Conservation (phyloP, 208 protist genomes). For the Sergeia podlipaevii region DNA sequence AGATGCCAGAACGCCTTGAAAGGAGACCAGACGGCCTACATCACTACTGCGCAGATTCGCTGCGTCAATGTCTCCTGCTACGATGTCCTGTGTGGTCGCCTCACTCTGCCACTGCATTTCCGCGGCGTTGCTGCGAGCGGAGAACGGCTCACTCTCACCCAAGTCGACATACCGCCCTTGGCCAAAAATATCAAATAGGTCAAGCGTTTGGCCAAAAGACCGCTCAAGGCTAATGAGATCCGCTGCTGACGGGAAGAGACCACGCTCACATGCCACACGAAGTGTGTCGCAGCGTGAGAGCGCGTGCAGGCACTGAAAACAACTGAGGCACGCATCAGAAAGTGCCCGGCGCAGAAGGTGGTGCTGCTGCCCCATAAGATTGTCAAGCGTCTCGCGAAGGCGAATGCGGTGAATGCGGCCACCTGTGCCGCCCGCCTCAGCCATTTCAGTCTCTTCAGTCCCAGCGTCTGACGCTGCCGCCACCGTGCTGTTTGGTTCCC, state of each 20-base stretch:
- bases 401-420: slow-evolving; percentile 84
- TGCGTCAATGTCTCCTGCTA: slow-evolving; percentile 6
- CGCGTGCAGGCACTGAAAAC: slow-evolving; percentile 46
- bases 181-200: slow-evolving; percentile 72
- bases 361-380: slow-evolving; percentile 40
- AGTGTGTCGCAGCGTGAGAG: slow-evolving; percentile 40
- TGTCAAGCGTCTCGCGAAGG: slow-evolving; percentile 39
- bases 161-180: slow-evolving; percentile 30
- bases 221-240: slow-evolving; percentile 81
- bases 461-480: not conserved
- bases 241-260: slow-evolving; percentile 66
- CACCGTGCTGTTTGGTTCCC: not conserved
- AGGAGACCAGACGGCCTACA: slow-evolving; percentile 53
- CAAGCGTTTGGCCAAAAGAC: slow-evolving; percentile 77
- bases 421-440: slow-evolving; percentile 71
- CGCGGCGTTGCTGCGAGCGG: not conserved
- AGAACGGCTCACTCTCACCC: not conserved
- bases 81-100: not conserved
- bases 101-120: not conserved
- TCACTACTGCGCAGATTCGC: slow-evolving; percentile 12
- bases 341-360: slow-evolving; percentile 69
- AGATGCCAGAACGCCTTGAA: slow-evolving; percentile 44
- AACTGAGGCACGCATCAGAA: slow-evolving; percentile 63
- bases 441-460: not conserved
- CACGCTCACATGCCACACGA: slow-evolving; percentile 41